Percentiles rank a stretch among this genome's conserved stretches.
Evolutionary conservation across 192 early-diverging fungal genomes (phyloP).

Genomic region (Linnemannia exigua): DNA sequence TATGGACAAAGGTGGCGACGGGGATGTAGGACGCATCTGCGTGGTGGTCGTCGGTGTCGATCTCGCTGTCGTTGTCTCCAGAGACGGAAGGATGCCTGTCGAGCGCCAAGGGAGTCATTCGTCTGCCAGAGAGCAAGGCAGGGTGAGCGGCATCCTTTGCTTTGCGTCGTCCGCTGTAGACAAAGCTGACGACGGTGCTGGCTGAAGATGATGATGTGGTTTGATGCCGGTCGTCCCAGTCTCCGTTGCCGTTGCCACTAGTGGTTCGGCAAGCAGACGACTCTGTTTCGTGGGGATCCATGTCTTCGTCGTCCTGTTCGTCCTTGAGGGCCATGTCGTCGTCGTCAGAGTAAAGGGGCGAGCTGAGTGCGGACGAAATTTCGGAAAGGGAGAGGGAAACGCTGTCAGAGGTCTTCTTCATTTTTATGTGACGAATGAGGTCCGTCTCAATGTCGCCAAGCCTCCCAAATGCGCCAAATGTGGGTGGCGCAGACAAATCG

Average conservation of each 20-base stretch:
- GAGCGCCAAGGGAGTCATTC: not conserved
- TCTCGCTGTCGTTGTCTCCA: slow-evolving; percentile 2
- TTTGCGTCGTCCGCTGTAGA: slow-evolving; percentile 4
- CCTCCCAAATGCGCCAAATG: slow-evolving; percentile 1
- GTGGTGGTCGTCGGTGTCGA: slow-evolving; percentile 17
- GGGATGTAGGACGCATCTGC: not conserved
- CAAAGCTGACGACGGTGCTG: not conserved
- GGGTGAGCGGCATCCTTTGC: not conserved
- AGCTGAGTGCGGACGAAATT: not conserved
- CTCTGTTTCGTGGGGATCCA: not conserved
- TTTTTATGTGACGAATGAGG: not conserved
- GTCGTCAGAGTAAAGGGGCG: not conserved
- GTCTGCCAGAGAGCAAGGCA: not conserved
- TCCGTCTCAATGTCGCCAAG: not conserved
- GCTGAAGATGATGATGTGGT: not conserved
- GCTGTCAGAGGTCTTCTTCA: not conserved
- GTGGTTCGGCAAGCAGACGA: not conserved
- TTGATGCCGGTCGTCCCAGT: not conserved
- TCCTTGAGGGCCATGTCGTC: slow-evolving; percentile 10
- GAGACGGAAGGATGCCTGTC: not conserved
- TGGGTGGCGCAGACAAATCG: not conserved
- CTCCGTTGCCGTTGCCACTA: no score
- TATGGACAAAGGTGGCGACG: not conserved
- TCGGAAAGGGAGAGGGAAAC: not conserved
- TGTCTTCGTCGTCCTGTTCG: not conserved